These are phyloP conservation scores for Quercus glauca DNA, from an alignment of 306 rosid species.

Conservation along the genomic window DNA sequence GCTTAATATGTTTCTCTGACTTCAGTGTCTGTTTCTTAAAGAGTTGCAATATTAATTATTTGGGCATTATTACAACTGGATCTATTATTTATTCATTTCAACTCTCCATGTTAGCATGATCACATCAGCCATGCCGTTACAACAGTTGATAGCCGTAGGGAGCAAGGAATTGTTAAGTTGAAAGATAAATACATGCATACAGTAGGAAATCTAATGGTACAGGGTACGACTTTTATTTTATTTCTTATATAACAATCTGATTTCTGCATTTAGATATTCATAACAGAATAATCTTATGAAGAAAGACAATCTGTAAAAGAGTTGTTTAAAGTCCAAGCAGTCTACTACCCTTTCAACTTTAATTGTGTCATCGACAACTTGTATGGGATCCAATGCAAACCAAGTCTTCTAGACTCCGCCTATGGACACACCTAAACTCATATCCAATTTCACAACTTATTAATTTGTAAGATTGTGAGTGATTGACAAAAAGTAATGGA, in stretches of 20 bases:
- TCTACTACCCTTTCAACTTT: background rate
- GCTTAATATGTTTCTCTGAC: background rate
- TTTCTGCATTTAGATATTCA: background rate
- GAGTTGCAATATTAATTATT: background rate
- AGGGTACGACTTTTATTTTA: background rate
- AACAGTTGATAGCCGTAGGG: background rate
- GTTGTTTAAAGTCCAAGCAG: background rate
- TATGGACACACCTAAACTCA: no score
- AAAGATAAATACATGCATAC: no score
- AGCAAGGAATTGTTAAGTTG: no score
- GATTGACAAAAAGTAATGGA: no score
- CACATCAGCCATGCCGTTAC: background rate
- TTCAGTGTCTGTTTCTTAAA: background rate
- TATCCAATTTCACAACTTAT: no score
- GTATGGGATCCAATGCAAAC: background rate
- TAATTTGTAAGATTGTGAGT: no score
- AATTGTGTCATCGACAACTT: background rate
- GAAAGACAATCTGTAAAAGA: background rate
- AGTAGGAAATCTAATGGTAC: no score
- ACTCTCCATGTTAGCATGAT: background rate
- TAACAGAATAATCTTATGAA: background rate
- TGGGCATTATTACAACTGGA: slow-evolving; percentile 5
- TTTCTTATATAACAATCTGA: background rate
- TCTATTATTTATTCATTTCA: background rate
- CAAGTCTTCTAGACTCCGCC: background rate